Conservation (phyloP, 176 grass and related monocot genomes). For the Puya raimondii region DNA sequence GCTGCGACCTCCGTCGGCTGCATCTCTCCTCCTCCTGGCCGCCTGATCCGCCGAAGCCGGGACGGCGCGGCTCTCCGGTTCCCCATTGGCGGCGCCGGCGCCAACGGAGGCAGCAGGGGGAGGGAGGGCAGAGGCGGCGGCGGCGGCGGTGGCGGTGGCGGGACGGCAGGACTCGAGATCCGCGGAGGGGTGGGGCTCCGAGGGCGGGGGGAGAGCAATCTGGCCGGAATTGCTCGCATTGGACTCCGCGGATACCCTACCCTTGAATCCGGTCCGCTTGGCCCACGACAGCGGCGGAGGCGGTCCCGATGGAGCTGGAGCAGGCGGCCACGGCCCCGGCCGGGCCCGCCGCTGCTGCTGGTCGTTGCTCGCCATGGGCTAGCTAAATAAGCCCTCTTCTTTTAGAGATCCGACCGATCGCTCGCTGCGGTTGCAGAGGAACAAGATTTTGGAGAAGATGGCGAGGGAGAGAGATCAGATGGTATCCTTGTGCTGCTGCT, state of each 20-base stretch:
- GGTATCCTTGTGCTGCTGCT: not conserved
- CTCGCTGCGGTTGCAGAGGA: not conserved
- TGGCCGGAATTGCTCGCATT: constrained; percentile 42
- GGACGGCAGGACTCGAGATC: constrained; percentile 73
- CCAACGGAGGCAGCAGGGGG: not conserved
- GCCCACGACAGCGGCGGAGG: constrained; percentile 76
- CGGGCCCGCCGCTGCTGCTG: constrained; percentile 43
- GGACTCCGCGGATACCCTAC: constrained; percentile 53
- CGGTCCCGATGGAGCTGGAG: constrained; percentile 31
- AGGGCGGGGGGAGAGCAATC: constrained; percentile 40
- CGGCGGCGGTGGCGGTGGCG: not conserved
- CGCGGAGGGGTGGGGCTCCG: constrained; percentile 12
- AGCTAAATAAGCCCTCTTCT: not conserved
- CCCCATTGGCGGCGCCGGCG: not conserved
- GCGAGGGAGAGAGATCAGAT: not conserved
- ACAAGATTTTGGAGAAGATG: not conserved
- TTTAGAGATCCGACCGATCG: not conserved
- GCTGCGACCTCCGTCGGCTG: constrained; percentile 17
- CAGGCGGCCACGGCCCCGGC: constrained; percentile 69
- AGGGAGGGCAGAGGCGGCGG: constrained; percentile 10
- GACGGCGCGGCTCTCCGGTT: not conserved
- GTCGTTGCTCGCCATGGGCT: not conserved
- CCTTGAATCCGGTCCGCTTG: constrained; percentile 76
- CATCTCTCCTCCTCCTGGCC: constrained; percentile 49
- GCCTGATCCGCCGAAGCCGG: not conserved